A percentile compares a stretch with the other conserved stretches of the same genome.
These are phyloP conservation scores for Salvia sclarea DNA, from an alignment of 305 asterid species.

Conservation along the genomic window DNA sequence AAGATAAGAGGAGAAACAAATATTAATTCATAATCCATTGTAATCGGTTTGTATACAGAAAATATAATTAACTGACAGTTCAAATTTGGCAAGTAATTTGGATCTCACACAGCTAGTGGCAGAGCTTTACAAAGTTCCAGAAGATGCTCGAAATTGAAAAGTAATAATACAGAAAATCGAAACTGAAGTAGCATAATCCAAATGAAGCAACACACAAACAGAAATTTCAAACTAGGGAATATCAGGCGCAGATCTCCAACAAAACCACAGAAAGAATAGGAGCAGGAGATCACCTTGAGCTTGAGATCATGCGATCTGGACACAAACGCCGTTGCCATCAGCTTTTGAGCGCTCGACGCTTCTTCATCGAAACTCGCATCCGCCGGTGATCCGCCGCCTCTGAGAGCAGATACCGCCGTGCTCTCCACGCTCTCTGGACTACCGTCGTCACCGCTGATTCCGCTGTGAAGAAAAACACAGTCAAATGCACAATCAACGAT, in stretches of 20 bases:
- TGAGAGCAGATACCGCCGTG: slow-evolving; percentile 35
- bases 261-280: slow-evolving; percentile 4
- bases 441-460: slow-evolving; percentile 34
- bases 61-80: slow-evolving; percentile 19
- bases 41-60: slow-evolving; percentile 5
- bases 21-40: background rate
- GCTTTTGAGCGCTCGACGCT: slow-evolving; percentile 35
- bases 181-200: background rate
- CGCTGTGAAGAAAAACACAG: slow-evolving; percentile 19
- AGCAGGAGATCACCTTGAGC: slow-evolving; percentile 50
- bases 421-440: slow-evolving; percentile 46
- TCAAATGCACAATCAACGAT: slow-evolving; percentile 12
- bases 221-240: background rate
- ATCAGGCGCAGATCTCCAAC: slow-evolving; percentile 16
- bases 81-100: background rate
- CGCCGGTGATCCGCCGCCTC: slow-evolving; percentile 42
- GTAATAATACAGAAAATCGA: background rate
- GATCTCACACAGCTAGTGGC: slow-evolving; percentile 23
- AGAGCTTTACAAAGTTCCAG: slow-evolving; percentile 6
- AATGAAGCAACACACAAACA: slow-evolving; percentile 7
- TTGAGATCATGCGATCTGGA: slow-evolving; percentile 49
- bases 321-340: slow-evolving; percentile 40
- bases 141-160: background rate
- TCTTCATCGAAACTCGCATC: slow-evolving; percentile 41
- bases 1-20: background rate